A percentile compares a stretch with the other conserved stretches of the same genome.
phyloP scores from a whole-genome alignment of 192 early-diverging fungal genomes.

The Coemansia sp. region DNA sequence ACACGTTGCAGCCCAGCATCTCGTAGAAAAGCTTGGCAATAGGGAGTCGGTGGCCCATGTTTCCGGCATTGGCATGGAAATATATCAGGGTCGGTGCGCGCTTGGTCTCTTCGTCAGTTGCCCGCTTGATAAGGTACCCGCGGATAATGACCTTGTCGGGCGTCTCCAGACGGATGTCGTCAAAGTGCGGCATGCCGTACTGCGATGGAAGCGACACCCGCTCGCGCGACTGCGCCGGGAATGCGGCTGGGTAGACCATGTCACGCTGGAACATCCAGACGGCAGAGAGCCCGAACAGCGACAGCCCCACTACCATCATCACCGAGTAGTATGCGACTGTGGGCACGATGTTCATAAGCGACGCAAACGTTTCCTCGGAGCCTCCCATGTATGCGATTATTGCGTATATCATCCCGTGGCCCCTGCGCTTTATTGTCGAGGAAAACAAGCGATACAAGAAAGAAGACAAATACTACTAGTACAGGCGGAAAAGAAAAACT shows the following conservation, averaged over 20 bases:
- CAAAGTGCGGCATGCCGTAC: slow-evolving; percentile 64
- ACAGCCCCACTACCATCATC: slow-evolving; percentile 20
- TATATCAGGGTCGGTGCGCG: slow-evolving; percentile 76
- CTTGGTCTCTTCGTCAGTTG: slow-evolving; percentile 55
- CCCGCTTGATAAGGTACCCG: slow-evolving; percentile 71
- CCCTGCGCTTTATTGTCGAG: no score
- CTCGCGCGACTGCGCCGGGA: slow-evolving; percentile 50
- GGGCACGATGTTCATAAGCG: slow-evolving; percentile 33
- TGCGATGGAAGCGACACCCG: slow-evolving; percentile 63
- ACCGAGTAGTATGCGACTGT: slow-evolving; percentile 35
- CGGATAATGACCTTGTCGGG: slow-evolving; percentile 77
- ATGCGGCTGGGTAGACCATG: slow-evolving; percentile 73
- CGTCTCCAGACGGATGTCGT: slow-evolving; percentile 70
- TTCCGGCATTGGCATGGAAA: slow-evolving; percentile 97
- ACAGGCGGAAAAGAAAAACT: no score
- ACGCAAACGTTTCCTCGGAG: slow-evolving; percentile 22
- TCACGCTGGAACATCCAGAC: slow-evolving; percentile 73
- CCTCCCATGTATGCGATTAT: slow-evolving; percentile 42
- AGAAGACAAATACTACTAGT: not conserved
- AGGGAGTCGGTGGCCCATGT: slow-evolving; percentile 96
- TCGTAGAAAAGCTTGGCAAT: slow-evolving; percentile 75
- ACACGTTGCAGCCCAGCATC: slow-evolving; percentile 74
- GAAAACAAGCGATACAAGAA: no score
- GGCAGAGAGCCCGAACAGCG: slow-evolving; percentile 23
- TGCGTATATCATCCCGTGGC: slow-evolving; percentile 37